Conservation (phyloP, 176 grass and related monocot genomes). For the Carex pumila region DNA sequence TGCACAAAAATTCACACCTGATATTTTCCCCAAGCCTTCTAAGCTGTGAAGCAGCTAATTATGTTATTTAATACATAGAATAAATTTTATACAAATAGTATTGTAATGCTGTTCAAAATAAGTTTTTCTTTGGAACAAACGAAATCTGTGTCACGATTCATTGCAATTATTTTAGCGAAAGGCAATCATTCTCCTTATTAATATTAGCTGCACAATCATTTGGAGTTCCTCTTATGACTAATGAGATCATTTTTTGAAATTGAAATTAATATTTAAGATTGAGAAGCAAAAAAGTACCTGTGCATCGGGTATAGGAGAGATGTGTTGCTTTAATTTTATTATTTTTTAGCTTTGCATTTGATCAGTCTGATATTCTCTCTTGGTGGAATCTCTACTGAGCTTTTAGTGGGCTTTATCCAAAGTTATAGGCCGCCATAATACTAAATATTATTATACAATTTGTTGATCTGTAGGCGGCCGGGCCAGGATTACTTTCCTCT, state of each 20-base stretch:
- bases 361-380: no score
- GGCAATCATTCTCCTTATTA: neutral
- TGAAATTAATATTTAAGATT: neutral
- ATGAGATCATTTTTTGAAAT: neutral
- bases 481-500: neutral
- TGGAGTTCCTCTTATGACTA: neutral
- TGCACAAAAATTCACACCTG: constrained; percentile 82
- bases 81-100: neutral
- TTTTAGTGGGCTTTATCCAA: neutral
- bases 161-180: neutral
- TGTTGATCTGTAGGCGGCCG: neutral
- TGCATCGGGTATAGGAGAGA: neutral
- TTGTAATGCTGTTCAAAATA: constrained; percentile 8
- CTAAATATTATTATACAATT: neutral
- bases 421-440: neutral
- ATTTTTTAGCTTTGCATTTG: no score
- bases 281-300: neutral
- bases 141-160: neutral
- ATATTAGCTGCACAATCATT: neutral
- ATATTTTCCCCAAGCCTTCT: constrained; percentile 84
- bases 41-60: constrained; percentile 37
- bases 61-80: constrained; percentile 4
- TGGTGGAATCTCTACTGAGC: neutral
- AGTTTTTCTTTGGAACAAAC: neutral
- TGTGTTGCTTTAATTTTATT: no score